These are phyloP conservation scores for Candolleomyces eurysporus DNA, from an alignment of 768 basidiomycete genomes.

Conservation along the genomic window DNA sequence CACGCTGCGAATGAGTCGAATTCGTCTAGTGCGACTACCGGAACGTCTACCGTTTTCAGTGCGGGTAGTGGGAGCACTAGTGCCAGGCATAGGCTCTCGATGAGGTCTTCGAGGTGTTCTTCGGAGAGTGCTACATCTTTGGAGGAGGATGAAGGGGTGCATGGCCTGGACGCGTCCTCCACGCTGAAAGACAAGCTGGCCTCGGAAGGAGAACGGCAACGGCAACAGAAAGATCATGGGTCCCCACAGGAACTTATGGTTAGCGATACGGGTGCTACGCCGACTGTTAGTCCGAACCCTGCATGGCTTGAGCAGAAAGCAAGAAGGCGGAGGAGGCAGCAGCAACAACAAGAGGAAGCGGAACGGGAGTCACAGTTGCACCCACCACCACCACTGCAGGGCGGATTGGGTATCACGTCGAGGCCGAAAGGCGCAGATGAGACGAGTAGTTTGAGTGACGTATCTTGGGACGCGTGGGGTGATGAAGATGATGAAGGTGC, in stretches of 20 bases:
- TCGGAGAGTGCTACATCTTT: too few species aligned
- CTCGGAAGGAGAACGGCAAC: slow-evolving; percentile 13
- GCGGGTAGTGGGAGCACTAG: slow-evolving; percentile 6
- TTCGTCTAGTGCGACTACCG: slow-evolving; percentile 27
- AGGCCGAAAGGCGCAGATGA: not conserved
- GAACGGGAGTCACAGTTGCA: too few species aligned
- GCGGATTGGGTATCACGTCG: not conserved
- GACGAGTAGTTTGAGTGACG: not conserved
- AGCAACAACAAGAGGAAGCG: not conserved
- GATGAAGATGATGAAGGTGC: not conserved
- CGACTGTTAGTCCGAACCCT: slow-evolving; percentile 48
- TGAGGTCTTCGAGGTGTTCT: not conserved
- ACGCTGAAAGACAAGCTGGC: not conserved
- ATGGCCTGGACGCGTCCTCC: not conserved
- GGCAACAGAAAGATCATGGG: slow-evolving; percentile 6
- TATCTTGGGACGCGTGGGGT: slow-evolving; percentile 5
- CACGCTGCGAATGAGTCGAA: slow-evolving; percentile 23
- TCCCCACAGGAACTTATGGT: slow-evolving; percentile 38
- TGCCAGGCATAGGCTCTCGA: too few species aligned
- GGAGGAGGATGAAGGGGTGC: not conserved
- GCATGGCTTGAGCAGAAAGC: slow-evolving; percentile 34
- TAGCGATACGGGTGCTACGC: slow-evolving; percentile 49
- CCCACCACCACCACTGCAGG: too few species aligned
- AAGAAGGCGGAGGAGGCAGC: slow-evolving; percentile 11
- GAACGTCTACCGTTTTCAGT: too few species aligned